These are phyloP conservation scores for Miamiensis avidus DNA, from an alignment of 169 alveolate species.

Conservation along the genomic window DNA sequence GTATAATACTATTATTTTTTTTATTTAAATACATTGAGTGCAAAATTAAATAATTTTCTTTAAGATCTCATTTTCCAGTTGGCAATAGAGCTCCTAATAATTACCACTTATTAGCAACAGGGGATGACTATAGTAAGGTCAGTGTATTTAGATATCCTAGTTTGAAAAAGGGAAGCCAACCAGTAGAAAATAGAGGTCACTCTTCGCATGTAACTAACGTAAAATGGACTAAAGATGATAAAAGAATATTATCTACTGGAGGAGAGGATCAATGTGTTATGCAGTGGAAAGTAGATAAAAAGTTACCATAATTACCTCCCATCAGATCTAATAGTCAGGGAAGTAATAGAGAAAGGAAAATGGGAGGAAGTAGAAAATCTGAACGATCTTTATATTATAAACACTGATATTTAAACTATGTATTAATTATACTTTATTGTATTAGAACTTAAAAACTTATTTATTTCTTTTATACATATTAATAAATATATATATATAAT, in stretches of 20 bases:
- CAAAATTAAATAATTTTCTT: too few species aligned
- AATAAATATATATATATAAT: too few species aligned
- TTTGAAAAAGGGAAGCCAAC: conserved; percentile 67
- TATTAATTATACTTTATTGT: too few species aligned
- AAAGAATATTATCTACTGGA: conserved; percentile 60
- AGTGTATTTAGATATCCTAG: conserved; percentile 83
- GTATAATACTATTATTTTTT: too few species aligned
- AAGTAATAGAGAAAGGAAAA: background rate
- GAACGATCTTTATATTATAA: background rate
- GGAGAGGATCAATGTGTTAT: conserved; percentile 79
- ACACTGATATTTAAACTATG: background rate
- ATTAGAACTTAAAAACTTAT: too few species aligned
- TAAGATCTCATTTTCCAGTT: background rate
- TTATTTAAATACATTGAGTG: too few species aligned
- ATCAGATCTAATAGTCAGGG: background rate
- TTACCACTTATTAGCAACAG: conserved; percentile 70
- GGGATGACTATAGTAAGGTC: conserved; percentile 79
- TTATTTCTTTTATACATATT: too few species aligned
- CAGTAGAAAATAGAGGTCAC: conserved; percentile 65
- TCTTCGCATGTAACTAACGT: conserved; percentile 76
- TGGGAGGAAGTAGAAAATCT: background rate
- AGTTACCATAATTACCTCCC: background rate
- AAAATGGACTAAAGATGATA: conserved; percentile 62
- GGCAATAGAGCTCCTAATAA: background rate
- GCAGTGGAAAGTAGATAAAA: conserved; percentile 61